Percentiles rank a stretch among this genome's conserved stretches.
Conservation (phyloP, 2,329 filamentous ascomycete genomes). For the Penicillium capsulatum region DNA sequence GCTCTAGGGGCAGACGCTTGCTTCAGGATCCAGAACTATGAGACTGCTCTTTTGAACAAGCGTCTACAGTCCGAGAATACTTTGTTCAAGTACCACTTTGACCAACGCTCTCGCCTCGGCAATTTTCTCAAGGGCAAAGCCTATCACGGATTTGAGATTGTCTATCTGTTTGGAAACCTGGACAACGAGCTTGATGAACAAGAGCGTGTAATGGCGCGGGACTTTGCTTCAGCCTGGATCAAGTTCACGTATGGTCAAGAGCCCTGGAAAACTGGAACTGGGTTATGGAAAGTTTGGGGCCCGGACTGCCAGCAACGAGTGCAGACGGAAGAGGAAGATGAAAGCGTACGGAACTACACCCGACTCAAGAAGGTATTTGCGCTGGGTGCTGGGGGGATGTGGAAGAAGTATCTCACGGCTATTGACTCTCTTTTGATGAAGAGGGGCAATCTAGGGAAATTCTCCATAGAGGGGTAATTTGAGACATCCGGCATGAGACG, state of each 20-base stretch:
- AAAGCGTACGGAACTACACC: slow-evolving; percentile 5
- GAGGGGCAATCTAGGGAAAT: slow-evolving; percentile 3
- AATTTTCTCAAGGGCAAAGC: slow-evolving; percentile 8
- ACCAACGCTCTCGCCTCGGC: slow-evolving; percentile 7
- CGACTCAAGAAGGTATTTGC: slow-evolving; percentile 5
- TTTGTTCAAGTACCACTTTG: slow-evolving; percentile 14
- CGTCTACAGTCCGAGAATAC: slow-evolving; percentile 4
- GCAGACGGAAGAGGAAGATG: slow-evolving; percentile 11
- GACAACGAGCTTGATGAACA: slow-evolving; percentile 4
- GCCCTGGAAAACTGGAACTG: slow-evolving; percentile 7
- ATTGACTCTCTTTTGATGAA: slow-evolving; percentile 11
- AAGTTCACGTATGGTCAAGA: slow-evolving; percentile 7
- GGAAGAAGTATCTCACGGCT: slow-evolving; percentile 6
- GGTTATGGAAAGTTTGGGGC: slow-evolving; percentile 12
- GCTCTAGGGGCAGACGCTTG: slow-evolving; percentile 6
- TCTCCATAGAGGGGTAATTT: background rate
- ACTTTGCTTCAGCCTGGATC: slow-evolving; percentile 8
- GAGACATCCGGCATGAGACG: too few relatives aligned
- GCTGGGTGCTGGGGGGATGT: slow-evolving; percentile 3
- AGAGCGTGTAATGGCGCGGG: slow-evolving; percentile 4
- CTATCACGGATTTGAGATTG: slow-evolving; percentile 10
- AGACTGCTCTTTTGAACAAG: slow-evolving; percentile 5
- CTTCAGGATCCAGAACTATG: slow-evolving; percentile 9
- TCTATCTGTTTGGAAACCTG: slow-evolving; percentile 12
- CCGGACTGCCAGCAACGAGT: slow-evolving; percentile 3